phyloP scores from a whole-genome alignment of 495 filamentous ascomycete genomes.

The Rhypophila decipiens region DNA sequence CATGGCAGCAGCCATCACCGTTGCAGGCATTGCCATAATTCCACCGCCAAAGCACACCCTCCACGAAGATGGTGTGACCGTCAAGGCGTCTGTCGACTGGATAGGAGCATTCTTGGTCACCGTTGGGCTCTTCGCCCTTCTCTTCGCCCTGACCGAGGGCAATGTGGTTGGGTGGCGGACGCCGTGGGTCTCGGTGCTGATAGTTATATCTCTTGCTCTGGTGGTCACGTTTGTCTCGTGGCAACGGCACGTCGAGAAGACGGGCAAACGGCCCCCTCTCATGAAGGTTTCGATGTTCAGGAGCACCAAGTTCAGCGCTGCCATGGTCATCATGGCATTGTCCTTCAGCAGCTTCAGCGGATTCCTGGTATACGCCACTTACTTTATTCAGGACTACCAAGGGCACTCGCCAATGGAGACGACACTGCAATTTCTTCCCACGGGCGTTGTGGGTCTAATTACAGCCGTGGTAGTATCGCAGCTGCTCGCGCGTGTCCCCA shows the following conservation, averaged over 20 bases:
- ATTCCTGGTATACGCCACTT: conserved; percentile 54
- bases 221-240: conserved; percentile 56
- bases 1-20: conserved; percentile 52
- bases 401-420: conserved; percentile 48
- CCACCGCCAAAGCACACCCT: conserved; percentile 43
- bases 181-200: conserved; percentile 57
- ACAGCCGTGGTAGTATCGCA: conserved; percentile 47
- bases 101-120: conserved; percentile 59
- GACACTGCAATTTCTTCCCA: conserved; percentile 56
- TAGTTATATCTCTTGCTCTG: conserved; percentile 55
- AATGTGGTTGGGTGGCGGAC: conserved; percentile 63
- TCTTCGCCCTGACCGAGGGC: conserved; percentile 59
- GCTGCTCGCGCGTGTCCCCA: conserved; percentile 46
- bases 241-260: conserved; percentile 54
- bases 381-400: conserved; percentile 57
- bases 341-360: conserved; percentile 58
- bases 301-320: conserved; percentile 46
- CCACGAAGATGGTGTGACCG: conserved; percentile 17
- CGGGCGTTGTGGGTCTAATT: conserved; percentile 45
- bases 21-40: conserved; percentile 57
- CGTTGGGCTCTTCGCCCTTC: conserved; percentile 51
- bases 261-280: conserved; percentile 36
- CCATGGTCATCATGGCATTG: conserved; percentile 53
- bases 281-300: conserved; percentile 54
- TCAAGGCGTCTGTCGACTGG: conserved; percentile 51